A percentile compares a stretch with the other conserved stretches of the same genome.
phyloP scores from a whole-genome alignment of 2,329 filamentous ascomycete genomes.

The Fusarium tuaranense region DNA sequence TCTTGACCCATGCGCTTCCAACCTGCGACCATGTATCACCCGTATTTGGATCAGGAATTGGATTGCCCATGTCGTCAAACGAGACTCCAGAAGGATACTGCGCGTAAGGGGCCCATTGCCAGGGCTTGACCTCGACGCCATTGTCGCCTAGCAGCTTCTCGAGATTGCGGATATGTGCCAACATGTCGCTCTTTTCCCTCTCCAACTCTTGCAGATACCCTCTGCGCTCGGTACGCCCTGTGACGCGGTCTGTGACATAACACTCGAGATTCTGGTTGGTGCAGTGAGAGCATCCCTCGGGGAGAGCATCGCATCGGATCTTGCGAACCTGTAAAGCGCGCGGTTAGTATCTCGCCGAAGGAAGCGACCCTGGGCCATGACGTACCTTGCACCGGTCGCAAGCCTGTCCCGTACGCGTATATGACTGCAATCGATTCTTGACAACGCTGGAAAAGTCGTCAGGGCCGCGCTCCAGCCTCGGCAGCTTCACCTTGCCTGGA shows the following conservation, averaged over 20 bases:
- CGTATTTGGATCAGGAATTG: slow-evolving; percentile 35
- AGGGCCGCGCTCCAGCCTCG: slow-evolving; percentile 59
- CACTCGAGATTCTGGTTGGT: slow-evolving; percentile 81
- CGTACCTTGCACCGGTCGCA: slow-evolving; percentile 89
- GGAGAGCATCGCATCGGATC: slow-evolving; percentile 85
- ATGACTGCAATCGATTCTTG: slow-evolving; percentile 66
- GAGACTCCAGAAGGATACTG: slow-evolving; percentile 42
- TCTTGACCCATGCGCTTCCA: slow-evolving; percentile 52
- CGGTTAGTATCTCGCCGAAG: slow-evolving; percentile 12
- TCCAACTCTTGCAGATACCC: slow-evolving; percentile 85
- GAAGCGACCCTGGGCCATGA: not conserved
- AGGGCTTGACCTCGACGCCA: slow-evolving; percentile 71
- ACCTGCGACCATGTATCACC: slow-evolving; percentile 49
- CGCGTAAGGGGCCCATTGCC: slow-evolving; percentile 50
- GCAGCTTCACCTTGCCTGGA: slow-evolving; percentile 59
- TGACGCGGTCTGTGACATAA: slow-evolving; percentile 88
- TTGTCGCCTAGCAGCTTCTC: slow-evolving; percentile 72
- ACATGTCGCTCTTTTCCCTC: slow-evolving; percentile 75
- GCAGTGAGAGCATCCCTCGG: slow-evolving; percentile 86
- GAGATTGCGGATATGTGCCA: slow-evolving; percentile 74
- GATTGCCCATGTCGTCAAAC: slow-evolving; percentile 43
- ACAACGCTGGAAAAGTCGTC: slow-evolving; percentile 68
- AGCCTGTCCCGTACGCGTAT: slow-evolving; percentile 80
- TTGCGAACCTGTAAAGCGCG: slow-evolving; percentile 74
- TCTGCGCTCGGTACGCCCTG: slow-evolving; percentile 80